Evolutionary conservation across 768 basidiomycete species (phyloP).

Genomic region (Solioccasus polychromus): DNA sequence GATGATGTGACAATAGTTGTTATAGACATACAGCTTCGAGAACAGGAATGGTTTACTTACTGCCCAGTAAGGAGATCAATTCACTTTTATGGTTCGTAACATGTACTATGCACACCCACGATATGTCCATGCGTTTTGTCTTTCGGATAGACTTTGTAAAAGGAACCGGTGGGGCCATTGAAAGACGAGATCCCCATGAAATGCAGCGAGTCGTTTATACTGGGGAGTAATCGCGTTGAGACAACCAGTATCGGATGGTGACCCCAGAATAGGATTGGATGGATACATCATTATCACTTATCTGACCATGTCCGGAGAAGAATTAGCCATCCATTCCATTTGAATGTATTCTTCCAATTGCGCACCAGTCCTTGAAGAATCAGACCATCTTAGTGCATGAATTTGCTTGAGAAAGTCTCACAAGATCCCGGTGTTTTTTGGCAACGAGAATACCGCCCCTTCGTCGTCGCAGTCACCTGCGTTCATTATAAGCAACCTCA

Average conservation of each 20-base stretch:
- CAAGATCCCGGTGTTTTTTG: slow-evolving; percentile 50
- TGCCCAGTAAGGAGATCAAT: no score
- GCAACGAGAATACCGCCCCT: slow-evolving; percentile 43
- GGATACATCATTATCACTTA: slow-evolving; percentile 36
- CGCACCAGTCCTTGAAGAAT: slow-evolving; percentile 20
- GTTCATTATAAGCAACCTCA: neutral
- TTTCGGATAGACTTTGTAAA: slow-evolving; percentile 35
- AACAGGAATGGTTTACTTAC: slow-evolving; percentile 39
- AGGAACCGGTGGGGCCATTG: slow-evolving; percentile 49
- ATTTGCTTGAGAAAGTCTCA: slow-evolving; percentile 19
- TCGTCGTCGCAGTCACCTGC: slow-evolving; percentile 38
- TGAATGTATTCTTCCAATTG: slow-evolving; percentile 33
- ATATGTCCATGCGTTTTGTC: slow-evolving; percentile 39
- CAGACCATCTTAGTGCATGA: neutral
- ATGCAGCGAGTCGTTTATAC: slow-evolving; percentile 49
- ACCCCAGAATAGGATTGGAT: slow-evolving; percentile 40
- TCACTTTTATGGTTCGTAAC: no score
- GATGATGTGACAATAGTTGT: neutral
- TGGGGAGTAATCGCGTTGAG: slow-evolving; percentile 45
- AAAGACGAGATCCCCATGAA: slow-evolving; percentile 50
- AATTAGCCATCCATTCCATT: slow-evolving; percentile 16
- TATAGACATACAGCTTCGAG: slow-evolving; percentile 41
- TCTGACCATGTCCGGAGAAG: no score
- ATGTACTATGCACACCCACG: no score
- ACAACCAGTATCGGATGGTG: slow-evolving; percentile 49